phyloP scores from a whole-genome alignment of 306 rosid species.

The Prunus armeniaca region DNA sequence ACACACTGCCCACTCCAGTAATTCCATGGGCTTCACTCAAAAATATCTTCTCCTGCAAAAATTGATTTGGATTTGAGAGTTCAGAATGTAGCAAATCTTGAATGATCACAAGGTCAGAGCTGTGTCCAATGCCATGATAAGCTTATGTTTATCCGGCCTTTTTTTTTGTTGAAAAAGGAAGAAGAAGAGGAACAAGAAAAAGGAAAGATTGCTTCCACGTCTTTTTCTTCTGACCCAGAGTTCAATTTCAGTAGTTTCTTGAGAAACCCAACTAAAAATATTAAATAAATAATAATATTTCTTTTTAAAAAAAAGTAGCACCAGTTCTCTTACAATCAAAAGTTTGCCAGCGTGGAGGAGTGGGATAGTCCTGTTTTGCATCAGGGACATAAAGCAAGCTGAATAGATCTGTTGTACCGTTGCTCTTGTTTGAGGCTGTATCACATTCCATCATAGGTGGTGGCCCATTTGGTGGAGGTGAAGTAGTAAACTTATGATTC shows the following conservation, averaged over 20 bases:
- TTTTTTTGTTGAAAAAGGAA: too few relatives aligned
- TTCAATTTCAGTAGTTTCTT: background rate
- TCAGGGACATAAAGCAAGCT: slow-evolving; percentile 32
- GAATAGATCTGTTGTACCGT: slow-evolving; percentile 39
- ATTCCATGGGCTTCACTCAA: background rate
- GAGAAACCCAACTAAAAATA: background rate
- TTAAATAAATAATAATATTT: background rate
- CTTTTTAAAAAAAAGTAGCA: background rate
- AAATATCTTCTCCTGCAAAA: slow-evolving; percentile 7
- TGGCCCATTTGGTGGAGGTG: slow-evolving; percentile 37
- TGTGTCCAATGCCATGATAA: background rate
- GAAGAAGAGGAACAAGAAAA: background rate
- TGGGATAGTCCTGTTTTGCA: slow-evolving; percentile 31
- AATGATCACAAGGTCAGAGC: background rate
- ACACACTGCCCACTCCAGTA: background rate
- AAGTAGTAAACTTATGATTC: slow-evolving; percentile 15
- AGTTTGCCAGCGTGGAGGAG: slow-evolving; percentile 66
- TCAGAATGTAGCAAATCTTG: background rate
- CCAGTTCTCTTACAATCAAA: slow-evolving; percentile 63
- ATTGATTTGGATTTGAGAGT: background rate
- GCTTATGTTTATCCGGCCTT: background rate
- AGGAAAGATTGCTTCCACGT: background rate
- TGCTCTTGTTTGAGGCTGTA: slow-evolving; percentile 19
- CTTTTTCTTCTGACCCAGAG: background rate
- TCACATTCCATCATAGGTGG: slow-evolving; percentile 36